phyloP scores from a whole-genome alignment of 352 stramenopile genomes.

The Phytopythium helicoides region DNA sequence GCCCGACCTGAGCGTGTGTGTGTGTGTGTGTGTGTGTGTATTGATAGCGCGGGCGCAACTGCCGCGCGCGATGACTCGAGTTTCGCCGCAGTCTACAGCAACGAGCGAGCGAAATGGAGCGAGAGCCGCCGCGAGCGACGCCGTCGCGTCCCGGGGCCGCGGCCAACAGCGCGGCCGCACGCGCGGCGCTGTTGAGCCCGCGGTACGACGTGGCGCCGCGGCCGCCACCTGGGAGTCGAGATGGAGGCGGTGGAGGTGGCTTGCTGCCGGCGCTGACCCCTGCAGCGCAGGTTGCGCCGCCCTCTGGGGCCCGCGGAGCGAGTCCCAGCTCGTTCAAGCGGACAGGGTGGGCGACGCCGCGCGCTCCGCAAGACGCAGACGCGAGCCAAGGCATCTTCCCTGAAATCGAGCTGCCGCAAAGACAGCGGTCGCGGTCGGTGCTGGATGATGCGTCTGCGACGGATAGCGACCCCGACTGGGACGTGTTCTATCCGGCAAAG shows the following conservation, averaged over 20 bases:
- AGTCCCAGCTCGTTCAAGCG: conserved; percentile 34
- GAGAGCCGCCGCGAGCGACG: conserved; percentile 9
- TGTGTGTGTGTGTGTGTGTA: no score
- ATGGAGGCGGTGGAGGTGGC: conserved; percentile 20
- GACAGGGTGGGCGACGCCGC: conserved; percentile 46
- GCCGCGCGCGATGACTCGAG: no score
- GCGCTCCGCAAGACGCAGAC: conserved; percentile 9
- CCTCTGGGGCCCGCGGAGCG: conserved; percentile 3
- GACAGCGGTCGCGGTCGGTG: neutral
- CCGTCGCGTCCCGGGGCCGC: conserved; percentile 13
- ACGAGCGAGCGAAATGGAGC: conserved; percentile 1
- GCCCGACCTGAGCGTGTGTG: no score
- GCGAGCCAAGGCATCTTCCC: conserved; percentile 1
- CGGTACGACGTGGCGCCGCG: conserved; percentile 20
- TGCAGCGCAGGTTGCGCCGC: conserved; percentile 2
- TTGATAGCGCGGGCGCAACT: no score
- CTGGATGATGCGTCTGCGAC: neutral
- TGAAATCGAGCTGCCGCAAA: neutral
- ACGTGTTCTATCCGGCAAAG: conserved; percentile 13
- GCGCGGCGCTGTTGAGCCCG: conserved; percentile 24
- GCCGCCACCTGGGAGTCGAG: conserved; percentile 11
- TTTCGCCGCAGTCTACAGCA: neutral
- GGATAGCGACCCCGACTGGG: conserved; percentile 2
- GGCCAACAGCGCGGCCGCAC: conserved; percentile 15
- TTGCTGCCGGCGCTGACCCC: conserved; percentile 37